Base-by-base conservation (phyloP, 1,284 basidiomycete genomes). In the Fomitopsis betulina region DNA sequence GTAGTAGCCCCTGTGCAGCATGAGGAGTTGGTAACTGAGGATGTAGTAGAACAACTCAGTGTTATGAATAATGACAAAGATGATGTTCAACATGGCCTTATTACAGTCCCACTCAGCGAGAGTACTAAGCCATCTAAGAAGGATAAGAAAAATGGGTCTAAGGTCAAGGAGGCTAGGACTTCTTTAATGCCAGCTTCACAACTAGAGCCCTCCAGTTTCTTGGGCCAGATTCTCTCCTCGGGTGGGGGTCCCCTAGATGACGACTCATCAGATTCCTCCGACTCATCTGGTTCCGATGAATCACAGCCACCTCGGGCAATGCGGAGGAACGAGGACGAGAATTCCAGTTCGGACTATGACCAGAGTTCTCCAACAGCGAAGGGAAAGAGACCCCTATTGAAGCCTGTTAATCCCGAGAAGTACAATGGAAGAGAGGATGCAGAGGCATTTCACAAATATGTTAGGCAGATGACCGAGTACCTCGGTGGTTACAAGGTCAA, bases 391-490 rank as follows among this genome's bases (percentile, higher is more conserved):
- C 58, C 58, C 17, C n/a, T 32, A 2, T 25, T 59, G 2, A 59
- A 59, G 39, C 58, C 58, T 19, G 3, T 33, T 7, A 55, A 59
- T 9, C 58, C 58, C 1, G 58, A 59, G 3, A 7, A 15, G 2
- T 59, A 59, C 33, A 25, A 58, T 37, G 57, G 57, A 0, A 1
- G 27, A 2, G 19, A 25, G 3, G 57, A 61, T 30, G 38, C 56
- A 1, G 54, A 58, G 17, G 33, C 19, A 4, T 58, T 61, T 21
- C 51, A 58, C 23, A 56, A 56, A 30, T 61, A 56, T 25, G 52
- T 61, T 25, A 23, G 33, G 4, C 30, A 61, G 37, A 32, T 23
- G 3, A 23, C 37, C 1, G 54, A 54, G 21, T 61, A 58, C 33
- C 4, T 61, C 1, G 17, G 38, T 3, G 57, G 60, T 5, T 61